Evolutionary conservation across 768 basidiomycete genomes (phyloP).

Genomic region (Agaricus blazei): DNA sequence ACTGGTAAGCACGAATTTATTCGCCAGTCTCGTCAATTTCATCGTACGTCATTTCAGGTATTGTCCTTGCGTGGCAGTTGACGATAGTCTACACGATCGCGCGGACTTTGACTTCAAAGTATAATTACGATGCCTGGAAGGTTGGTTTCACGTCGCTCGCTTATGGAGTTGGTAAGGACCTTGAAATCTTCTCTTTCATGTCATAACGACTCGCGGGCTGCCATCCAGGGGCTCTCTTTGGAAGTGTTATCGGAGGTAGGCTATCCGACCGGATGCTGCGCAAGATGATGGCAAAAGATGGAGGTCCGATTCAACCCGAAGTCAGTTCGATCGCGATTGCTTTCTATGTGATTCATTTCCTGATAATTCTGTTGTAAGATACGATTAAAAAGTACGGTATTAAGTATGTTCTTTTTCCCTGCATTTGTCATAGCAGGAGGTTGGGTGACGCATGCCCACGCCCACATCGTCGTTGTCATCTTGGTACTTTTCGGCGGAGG

Average conservation of each 20-base stretch:
- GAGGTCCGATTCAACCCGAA: slow-evolving; percentile 50
- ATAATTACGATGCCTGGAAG: slow-evolving; percentile 59
- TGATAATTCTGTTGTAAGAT: slow-evolving; percentile 38
- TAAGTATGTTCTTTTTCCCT: slow-evolving; percentile 18
- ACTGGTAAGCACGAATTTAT: too few species aligned
- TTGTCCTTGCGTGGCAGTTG: slow-evolving; percentile 27
- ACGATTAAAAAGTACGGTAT: slow-evolving; percentile 59
- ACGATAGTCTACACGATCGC: slow-evolving; percentile 66
- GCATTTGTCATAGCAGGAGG: slow-evolving; percentile 11
- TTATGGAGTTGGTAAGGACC: slow-evolving; percentile 37
- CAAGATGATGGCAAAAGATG: slow-evolving; percentile 27
- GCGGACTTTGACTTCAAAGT: slow-evolving; percentile 56
- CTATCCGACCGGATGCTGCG: slow-evolving; percentile 35
- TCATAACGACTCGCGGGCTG: neutral
- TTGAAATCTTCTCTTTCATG: neutral
- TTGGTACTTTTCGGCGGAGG: slow-evolving; percentile 69
- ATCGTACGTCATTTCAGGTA: neutral
- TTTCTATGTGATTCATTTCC: neutral
- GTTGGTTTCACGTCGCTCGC: slow-evolving; percentile 71
- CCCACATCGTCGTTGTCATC: slow-evolving; percentile 62
- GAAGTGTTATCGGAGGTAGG: slow-evolving; percentile 33
- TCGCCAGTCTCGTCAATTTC: too few species aligned
- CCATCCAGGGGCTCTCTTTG: slow-evolving; percentile 26
- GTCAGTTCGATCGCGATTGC: slow-evolving; percentile 26
- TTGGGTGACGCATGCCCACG: slow-evolving; percentile 57